A percentile compares a stretch with the other conserved stretches of the same genome.
Evolutionary conservation across 1,139 yeast genomes (phyloP).

Genomic region (Zygoascus hellenicus): DNA sequence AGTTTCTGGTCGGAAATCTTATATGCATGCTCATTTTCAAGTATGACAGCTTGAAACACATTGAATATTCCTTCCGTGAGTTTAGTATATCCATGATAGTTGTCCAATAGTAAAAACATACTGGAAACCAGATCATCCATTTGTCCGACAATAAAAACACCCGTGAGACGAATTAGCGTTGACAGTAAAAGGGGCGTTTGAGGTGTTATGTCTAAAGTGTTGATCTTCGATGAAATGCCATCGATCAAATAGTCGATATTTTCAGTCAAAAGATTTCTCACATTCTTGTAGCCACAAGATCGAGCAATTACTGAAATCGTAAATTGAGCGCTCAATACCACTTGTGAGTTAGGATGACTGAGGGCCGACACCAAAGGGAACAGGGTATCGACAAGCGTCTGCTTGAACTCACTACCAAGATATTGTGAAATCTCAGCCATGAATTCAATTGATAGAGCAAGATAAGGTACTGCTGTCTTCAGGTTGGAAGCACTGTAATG

Average conservation of each 20-base stretch:
- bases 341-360: slow-evolving; percentile 42
- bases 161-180: slow-evolving; percentile 63
- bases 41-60: slow-evolving; percentile 60
- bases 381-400: slow-evolving; percentile 49
- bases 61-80: slow-evolving; percentile 70
- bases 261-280: slow-evolving; percentile 49
- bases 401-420: slow-evolving; percentile 39
- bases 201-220: slow-evolving; percentile 66
- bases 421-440: slow-evolving; percentile 38
- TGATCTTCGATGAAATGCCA: slow-evolving; percentile 59
- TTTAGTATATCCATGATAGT: slow-evolving; percentile 72
- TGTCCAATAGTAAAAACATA: slow-evolving; percentile 70
- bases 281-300: slow-evolving; percentile 51
- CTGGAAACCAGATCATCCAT: slow-evolving; percentile 68
- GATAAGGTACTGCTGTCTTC: slow-evolving; percentile 11
- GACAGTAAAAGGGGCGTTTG: slow-evolving; percentile 64
- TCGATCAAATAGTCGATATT: slow-evolving; percentile 82
- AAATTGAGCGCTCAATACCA: slow-evolving; percentile 44
- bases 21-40: slow-evolving; percentile 44
- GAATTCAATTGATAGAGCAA: slow-evolving; percentile 35
- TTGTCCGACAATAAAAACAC: slow-evolving; percentile 57
- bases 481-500: slow-evolving; percentile 1
- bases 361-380: slow-evolving; percentile 52
- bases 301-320: slow-evolving; percentile 46
- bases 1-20: slow-evolving; percentile 12